phyloP scores from a whole-genome alignment of 495 filamentous ascomycete genomes.

The Jackrogersella minutella region DNA sequence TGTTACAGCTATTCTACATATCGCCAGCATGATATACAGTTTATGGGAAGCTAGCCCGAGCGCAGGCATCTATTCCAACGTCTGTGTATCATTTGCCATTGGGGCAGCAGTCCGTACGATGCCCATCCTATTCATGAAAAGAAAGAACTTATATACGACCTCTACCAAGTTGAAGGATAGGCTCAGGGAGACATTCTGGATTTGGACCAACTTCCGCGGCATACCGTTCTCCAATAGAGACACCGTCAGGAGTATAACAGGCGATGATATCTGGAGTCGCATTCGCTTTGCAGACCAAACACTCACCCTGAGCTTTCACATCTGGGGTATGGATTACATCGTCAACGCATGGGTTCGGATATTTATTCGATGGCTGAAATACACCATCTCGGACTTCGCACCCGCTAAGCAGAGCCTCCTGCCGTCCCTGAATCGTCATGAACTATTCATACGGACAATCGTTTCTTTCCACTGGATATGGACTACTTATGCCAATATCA shows the following conservation, averaged over 20 bases:
- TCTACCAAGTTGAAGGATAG: not conserved
- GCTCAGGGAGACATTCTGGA: slow-evolving; percentile 4
- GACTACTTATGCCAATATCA: slow-evolving; percentile 28
- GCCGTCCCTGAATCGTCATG: not conserved
- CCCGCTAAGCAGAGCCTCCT: slow-evolving; percentile 23
- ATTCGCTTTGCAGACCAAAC: not conserved
- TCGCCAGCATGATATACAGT: not conserved
- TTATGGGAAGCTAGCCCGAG: not conserved
- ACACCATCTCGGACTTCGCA: slow-evolving; percentile 18
- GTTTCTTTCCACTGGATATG: slow-evolving; percentile 31
- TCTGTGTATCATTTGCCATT: not conserved
- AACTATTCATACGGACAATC: slow-evolving; percentile 17
- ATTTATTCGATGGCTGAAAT: not conserved
- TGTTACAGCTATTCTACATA: not conserved
- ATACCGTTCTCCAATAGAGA: not conserved
- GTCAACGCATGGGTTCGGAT: not conserved
- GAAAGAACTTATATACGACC: not conserved
- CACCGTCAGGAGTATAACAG: not conserved
- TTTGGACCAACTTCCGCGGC: slow-evolving; percentile 8
- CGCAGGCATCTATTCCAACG: not conserved
- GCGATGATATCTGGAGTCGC: not conserved
- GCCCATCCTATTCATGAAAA: not conserved
- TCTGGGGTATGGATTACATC: not conserved
- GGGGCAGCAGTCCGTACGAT: not conserved
- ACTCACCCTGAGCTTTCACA: not conserved